Evolutionary conservation across 352 stramenopile species (phyloP), one percentile per base, ranked within the genome.

Genomic region (Phytophthora pistaciae): DNA sequence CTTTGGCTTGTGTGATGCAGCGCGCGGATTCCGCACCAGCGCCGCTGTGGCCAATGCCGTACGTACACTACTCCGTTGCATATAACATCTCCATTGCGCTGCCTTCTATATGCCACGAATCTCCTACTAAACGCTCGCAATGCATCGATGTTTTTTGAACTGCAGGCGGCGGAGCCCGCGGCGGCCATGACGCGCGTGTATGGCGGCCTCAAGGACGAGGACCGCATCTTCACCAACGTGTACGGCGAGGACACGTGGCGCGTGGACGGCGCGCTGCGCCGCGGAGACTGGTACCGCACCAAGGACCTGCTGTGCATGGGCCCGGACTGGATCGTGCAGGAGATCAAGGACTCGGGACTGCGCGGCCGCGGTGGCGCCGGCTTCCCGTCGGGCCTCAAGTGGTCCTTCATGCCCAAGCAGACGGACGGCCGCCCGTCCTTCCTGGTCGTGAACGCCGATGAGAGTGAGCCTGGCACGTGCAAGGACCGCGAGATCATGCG

Each of bases 401-500:
- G 98, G 98, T 98, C 88, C 56, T 99, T 99, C 87, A 99, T 99
- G 98, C 98, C 98, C 74, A 99, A 99, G 91, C 79, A 96, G 71
- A 97, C 89, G n/a, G 98, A 99, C 79, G 98, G 98, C 23, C 91
- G 98, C 56, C 98, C 98, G n/a, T 98, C 84, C 40, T 99, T 99
- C 84, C 86, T 99, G n/a, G 97, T 99, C 21, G 98, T 99, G 21
- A 99, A 99, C 83, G 98, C 98, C 59, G 98, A 99, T 79, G 98
- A 99, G 87, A 98, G 85, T 50, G 98, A 99, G 85, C 98, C 98
- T 0, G 98, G 98, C 25, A 99, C 98, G 42, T 99, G 98, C 90
- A 99, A 99, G 86, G 98, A 99, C 82, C 95, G 98, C 49, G 98
- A 99, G 87, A 99, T 99, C 79, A 99, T 99, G 97, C 94, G 98